Percentiles rank a stretch among this genome's conserved stretches.
These are phyloP conservation scores for Petasospora fabianii DNA, from an alignment of 1,139 yeast genomes.

Conservation along the genomic window DNA sequence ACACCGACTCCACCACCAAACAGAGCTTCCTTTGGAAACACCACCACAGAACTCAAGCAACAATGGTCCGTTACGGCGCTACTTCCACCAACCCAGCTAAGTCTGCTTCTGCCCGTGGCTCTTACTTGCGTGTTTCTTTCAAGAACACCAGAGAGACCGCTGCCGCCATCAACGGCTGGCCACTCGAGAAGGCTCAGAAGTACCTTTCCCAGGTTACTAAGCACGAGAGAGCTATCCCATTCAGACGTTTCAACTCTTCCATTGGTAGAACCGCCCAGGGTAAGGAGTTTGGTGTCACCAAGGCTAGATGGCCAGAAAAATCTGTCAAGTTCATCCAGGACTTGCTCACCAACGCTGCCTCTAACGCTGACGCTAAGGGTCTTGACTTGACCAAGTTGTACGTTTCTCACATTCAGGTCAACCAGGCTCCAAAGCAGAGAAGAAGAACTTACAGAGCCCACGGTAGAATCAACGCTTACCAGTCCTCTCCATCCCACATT, in stretches of 20 bases:
- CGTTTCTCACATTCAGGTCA: conserved; percentile 98
- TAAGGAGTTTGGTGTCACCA: conserved; percentile 99
- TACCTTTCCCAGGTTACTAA: conserved; percentile 96
- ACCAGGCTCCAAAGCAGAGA: conserved; percentile 99
- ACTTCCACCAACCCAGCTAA: conserved; percentile 99
- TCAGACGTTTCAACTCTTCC: conserved; percentile 96
- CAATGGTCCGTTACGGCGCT: conserved; percentile 96
- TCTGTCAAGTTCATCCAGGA: conserved; percentile 94
- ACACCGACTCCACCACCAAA: conserved; percentile 14
- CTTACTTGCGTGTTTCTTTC: conserved; percentile 98
- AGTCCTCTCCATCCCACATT: conserved; percentile 98
- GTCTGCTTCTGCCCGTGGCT: conserved; percentile 99
- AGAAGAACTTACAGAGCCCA: conserved; percentile 99
- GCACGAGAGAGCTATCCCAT: conserved; percentile 99
- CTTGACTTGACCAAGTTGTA: conserved; percentile 91
- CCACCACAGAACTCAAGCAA: conserved; percentile 16
- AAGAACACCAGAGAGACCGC: conserved; percentile 99
- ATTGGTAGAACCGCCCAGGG: conserved; percentile 99
- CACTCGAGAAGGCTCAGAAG: conserved; percentile 90
- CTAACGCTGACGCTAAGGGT: conserved; percentile 99
- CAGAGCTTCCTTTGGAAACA: too few relatives aligned
- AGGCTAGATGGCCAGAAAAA: conserved; percentile 99
- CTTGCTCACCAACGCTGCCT: conserved; percentile 94
- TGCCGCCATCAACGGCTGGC: conserved; percentile 98
- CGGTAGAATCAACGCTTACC: conserved; percentile 99